Percentiles rank a stretch among this genome's conserved stretches.
Evolutionary conservation across 371 early-diverging fungal genomes (phyloP).

Genomic region (Mucor sp.): DNA sequence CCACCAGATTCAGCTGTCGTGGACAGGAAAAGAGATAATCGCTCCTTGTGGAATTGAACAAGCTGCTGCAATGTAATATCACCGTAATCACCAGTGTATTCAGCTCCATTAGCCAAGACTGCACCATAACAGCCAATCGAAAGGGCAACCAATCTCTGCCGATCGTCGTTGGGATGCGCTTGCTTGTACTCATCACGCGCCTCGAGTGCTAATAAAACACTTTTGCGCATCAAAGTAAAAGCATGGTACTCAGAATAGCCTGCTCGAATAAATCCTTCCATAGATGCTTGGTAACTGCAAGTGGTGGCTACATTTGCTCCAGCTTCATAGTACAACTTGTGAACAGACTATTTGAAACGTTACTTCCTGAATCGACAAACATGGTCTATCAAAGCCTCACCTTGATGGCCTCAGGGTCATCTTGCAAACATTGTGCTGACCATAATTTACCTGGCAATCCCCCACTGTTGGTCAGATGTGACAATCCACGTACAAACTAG

Average conservation of each 20-base stretch:
- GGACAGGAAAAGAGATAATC: conserved; percentile 36
- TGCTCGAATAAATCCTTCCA: conserved; percentile 37
- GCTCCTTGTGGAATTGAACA: conserved; percentile 47
- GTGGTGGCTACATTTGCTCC: conserved; percentile 53
- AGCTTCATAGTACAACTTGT: conserved; percentile 46
- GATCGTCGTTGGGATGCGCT: conserved; percentile 18
- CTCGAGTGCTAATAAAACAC: conserved; percentile 42
- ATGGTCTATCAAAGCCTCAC: conserved; percentile 10
- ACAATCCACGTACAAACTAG: background rate
- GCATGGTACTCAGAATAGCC: conserved; percentile 37
- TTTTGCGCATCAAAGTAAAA: conserved; percentile 32
- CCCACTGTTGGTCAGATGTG: too few relatives aligned
- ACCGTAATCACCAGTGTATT: conserved; percentile 63
- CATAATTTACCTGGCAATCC: conserved; percentile 37
- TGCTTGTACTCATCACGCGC: conserved; percentile 39
- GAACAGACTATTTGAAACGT: conserved; percentile 31
- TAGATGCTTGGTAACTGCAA: conserved; percentile 53
- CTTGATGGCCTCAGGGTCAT: conserved; percentile 52
- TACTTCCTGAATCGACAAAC: too few relatives aligned
- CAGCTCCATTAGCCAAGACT: conserved; percentile 57
- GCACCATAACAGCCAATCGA: conserved; percentile 67
- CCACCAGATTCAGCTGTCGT: conserved; percentile 7
- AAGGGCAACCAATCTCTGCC: conserved; percentile 41
- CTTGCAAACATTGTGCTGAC: conserved; percentile 46
- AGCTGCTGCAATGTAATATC: conserved; percentile 28